These are phyloP conservation scores for Aspergillus brunneoviolaceus DNA, from an alignment of 2,329 filamentous ascomycete species.

Conservation along the genomic window DNA sequence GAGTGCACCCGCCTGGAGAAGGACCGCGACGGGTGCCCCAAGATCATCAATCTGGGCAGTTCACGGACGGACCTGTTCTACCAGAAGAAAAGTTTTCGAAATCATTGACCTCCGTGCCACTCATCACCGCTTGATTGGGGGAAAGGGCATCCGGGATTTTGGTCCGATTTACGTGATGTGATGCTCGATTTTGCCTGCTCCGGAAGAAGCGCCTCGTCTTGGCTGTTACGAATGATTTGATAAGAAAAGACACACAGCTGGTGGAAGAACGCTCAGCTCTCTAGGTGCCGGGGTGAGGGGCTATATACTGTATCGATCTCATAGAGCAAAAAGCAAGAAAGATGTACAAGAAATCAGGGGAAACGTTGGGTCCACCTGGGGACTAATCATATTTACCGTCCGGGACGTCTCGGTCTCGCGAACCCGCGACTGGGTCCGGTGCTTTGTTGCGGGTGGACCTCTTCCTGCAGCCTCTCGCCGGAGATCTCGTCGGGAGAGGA, in stretches of 20 bases:
- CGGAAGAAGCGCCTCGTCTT: background rate
- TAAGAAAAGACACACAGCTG: background rate
- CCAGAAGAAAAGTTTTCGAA: slow-evolving; percentile 63
- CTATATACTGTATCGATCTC: slow-evolving; percentile 9
- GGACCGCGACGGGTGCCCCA: slow-evolving; percentile 94
- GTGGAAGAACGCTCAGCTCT: background rate
- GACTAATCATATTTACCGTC: slow-evolving; percentile 37
- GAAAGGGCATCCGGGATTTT: too few species aligned
- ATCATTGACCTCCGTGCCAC: slow-evolving; percentile 34
- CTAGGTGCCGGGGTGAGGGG: background rate
- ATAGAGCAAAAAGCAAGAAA: background rate
- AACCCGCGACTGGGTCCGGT: slow-evolving; percentile 54
- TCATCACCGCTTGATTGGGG: too few species aligned
- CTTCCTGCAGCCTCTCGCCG: slow-evolving; percentile 52
- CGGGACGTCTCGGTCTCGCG: slow-evolving; percentile 64
- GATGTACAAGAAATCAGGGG: slow-evolving; percentile 5
- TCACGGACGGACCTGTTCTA: slow-evolving; percentile 88
- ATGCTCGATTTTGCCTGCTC: slow-evolving; percentile 1
- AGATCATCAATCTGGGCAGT: slow-evolving; percentile 98
- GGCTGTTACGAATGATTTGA: slow-evolving; percentile 12
- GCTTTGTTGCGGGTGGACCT: slow-evolving; percentile 53
- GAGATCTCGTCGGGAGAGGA: slow-evolving; percentile 60
- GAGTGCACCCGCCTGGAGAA: slow-evolving; percentile 97
- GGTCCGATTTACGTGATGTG: background rate
- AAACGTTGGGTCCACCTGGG: slow-evolving; percentile 4